Base-by-base conservation (phyloP, 169 alveolate species). In the Eimeria sp. region DNA sequence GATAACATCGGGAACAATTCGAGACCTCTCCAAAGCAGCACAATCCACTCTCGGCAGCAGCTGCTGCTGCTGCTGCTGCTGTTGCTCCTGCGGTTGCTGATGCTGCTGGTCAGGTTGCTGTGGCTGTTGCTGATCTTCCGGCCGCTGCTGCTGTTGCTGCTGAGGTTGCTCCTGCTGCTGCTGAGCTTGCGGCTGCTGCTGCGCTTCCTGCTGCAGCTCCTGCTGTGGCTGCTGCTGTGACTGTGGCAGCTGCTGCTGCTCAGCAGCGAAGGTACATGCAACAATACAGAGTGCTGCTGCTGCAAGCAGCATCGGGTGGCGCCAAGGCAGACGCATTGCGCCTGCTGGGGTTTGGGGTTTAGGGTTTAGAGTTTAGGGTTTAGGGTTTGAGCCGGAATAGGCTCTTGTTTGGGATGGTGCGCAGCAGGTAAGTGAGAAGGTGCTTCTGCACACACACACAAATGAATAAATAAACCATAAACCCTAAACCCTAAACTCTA, bases 331-430 rank as follows among this genome's bases (percentile, higher is more conserved):
- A 73, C 84, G 84, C 84, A 73, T 73, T 27, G 84, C 75, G 43
- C 34, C 80, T 30, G 47, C 22, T 34, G 27, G 80, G 80, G 80
- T 70, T 70, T 70, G 27, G 80, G 80, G 80, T 70, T 13, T 70
- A 70, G 80, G 80, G 80, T 70, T 70, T 70, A 70, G 80, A 49
- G 80, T 70, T 70, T 70, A 70, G 80, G 80, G 80, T 70, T n/a
- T 65, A 27, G 76, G 63, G 63, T 54, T 54, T 54, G 40, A 34
- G 40, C 40, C 40, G 40, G 40, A 34, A 34, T 0, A 34, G 40
- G 40, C 40, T 34, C 40, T 34, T 1, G 40, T 1, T 34, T 11
- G 61, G 6, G 4, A 11, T 54, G 61, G 16, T 14, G 61, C 61
- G 20, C 61, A 65, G 75, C 43, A 14, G 16, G 1, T 14, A n/a